These are phyloP conservation scores for Madurella fahalii DNA, from an alignment of 2,329 filamentous ascomycete genomes.

Conservation along the genomic window DNA sequence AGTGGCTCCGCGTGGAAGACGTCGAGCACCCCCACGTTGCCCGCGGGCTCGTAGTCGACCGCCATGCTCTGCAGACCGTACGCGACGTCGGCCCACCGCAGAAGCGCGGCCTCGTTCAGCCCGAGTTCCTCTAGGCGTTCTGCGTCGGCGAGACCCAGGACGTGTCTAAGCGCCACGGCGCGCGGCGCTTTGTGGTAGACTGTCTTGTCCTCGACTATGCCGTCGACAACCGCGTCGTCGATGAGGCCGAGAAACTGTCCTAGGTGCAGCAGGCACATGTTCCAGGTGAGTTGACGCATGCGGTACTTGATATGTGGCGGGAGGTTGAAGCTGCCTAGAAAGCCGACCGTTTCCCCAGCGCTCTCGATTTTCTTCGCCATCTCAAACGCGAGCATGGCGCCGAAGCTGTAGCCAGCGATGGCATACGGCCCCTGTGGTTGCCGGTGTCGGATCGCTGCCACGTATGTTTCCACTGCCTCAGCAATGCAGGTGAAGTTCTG, in stretches of 20 bases:
- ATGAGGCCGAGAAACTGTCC: constrained; percentile 39
- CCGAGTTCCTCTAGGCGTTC: constrained; percentile 30
- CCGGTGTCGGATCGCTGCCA: constrained; percentile 33
- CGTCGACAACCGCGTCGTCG: constrained; percentile 25
- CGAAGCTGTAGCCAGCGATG: constrained; percentile 49
- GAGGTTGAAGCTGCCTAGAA: constrained; percentile 44
- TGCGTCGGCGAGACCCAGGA: constrained; percentile 7
- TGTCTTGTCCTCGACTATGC: background rate
- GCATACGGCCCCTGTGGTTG: constrained; percentile 50
- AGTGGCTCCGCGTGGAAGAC: constrained; percentile 39
- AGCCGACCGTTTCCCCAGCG: constrained; percentile 35
- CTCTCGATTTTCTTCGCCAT: constrained; percentile 42
- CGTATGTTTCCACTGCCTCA: constrained; percentile 40
- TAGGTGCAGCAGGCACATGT: constrained; percentile 37
- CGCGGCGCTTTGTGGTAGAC: constrained; percentile 23
- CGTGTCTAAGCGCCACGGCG: constrained; percentile 3
- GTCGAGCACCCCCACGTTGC: constrained; percentile 36
- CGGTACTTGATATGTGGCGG: constrained; percentile 45
- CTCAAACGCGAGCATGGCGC: constrained; percentile 48
- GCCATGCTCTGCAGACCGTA: constrained; percentile 36
- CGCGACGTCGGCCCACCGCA: constrained; percentile 36
- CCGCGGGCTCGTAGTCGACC: constrained; percentile 40
- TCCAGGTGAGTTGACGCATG: constrained; percentile 39
- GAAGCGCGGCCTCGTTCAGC: constrained; percentile 27
- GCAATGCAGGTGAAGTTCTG: constrained; percentile 34